Evolutionary conservation across 176 grass and related monocot genomes (phyloP).

Genomic region (Thalia dealbata): DNA sequence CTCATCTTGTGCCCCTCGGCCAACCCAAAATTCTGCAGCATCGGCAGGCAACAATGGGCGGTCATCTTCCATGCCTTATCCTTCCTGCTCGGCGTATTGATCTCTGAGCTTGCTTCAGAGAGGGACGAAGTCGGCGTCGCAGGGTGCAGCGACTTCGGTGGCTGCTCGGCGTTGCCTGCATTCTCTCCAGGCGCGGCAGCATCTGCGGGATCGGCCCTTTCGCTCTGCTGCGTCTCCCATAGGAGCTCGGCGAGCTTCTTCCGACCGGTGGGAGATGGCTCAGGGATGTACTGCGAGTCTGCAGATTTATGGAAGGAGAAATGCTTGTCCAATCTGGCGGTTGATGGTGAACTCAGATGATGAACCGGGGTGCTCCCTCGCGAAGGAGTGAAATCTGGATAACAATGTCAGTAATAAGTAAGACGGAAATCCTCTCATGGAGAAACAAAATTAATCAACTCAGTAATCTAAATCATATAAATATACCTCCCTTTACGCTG

Average conservation of each 20-base stretch:
- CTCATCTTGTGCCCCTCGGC: slow-evolving; percentile 51
- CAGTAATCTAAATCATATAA: too few species aligned
- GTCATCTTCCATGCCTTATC: slow-evolving; percentile 44
- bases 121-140: slow-evolving; percentile 26
- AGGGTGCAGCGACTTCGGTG: neutral
- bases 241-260: slow-evolving; percentile 71
- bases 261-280: slow-evolving; percentile 63
- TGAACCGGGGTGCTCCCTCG: slow-evolving; percentile 63
- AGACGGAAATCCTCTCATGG: too few species aligned
- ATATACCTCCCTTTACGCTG: slow-evolving; percentile 98
- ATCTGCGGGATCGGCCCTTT: neutral
- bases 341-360: slow-evolving; percentile 33
- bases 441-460: too few species aligned
- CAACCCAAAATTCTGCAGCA: slow-evolving; percentile 36
- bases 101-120: slow-evolving; percentile 30
- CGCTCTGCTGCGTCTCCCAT: slow-evolving; percentile 33
- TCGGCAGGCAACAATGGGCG: slow-evolving; percentile 54
- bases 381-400: slow-evolving; percentile 91
- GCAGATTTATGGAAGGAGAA: slow-evolving; percentile 23
- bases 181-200: slow-evolving; percentile 11
- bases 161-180: slow-evolving; percentile 3
- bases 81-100: slow-evolving; percentile 21
- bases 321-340: slow-evolving; percentile 21
- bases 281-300: slow-evolving; percentile 41
- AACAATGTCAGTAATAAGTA: too few species aligned